Evolutionary conservation across 2,329 filamentous ascomycete species (phyloP), one percentile per base, ranked within the genome.

Genomic region (Colletotrichum lindemuthianum): DNA sequence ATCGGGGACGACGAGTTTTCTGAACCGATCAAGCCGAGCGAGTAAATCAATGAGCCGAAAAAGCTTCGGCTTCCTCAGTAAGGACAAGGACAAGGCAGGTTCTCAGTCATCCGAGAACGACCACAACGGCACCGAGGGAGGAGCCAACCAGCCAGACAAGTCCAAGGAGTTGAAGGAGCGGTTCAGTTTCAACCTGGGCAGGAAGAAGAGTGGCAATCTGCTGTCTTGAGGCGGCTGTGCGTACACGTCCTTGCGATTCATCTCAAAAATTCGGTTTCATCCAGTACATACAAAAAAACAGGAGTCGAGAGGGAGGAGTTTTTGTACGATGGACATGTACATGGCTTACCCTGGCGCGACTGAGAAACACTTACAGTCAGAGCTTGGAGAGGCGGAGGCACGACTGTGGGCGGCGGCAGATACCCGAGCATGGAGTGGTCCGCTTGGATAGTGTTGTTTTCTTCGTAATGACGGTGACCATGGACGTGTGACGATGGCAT

Each of bases 1-100:
- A 13, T 82, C 71, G 72, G 82, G 74, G 65, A 74, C 71, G 55
- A 74, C 75, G 36, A 79, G 82, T 6, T 81, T 87, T 36, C 79
- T 96, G 45, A 88, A 87, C 71, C 84, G 92, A 48, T 88, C 91
- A 68, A 86, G 89, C 69, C 84, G 89, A 59, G 88, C 88, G 9
- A 92, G 90, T 75, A 95, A 92, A 79, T 93, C 92, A 68, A 85
- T 97, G 80, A 87, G 91, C 52, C 87, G 90, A 67, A 92, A 90
- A 76, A 91, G 91, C 69, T 89, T 92, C 71, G 86, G 85, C 37
- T 91, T 92, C 72, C 78, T 90, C 41, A 81, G 83, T 70, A 87
- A 86, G 66, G 83, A 86, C 66, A 83, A 79, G 68, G 68, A 72
- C 8, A 77, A 73, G 70, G 69, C 72, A 32, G 63, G 63, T 33